Percentiles rank a stretch among this genome's conserved stretches.
Evolutionary conservation across 164 flowering plant species (phyloP).

Genomic region (Nelumbo lutea): DNA sequence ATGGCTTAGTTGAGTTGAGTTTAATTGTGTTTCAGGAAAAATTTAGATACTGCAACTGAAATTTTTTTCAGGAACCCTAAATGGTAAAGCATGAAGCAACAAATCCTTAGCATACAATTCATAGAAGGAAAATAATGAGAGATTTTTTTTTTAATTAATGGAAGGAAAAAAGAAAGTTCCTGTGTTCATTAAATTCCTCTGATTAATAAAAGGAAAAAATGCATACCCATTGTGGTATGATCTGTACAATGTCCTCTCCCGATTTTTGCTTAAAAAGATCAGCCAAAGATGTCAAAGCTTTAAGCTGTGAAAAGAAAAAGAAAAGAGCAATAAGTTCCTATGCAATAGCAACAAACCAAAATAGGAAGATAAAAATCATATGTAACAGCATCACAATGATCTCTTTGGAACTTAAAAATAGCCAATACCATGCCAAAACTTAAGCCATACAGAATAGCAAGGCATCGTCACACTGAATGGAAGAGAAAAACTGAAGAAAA

Average conservation of each 20-base stretch:
- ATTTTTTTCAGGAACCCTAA: no score
- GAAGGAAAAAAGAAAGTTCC: no score
- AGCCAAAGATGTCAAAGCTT: constrained; percentile 76
- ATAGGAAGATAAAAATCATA: not conserved
- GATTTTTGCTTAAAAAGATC: constrained; percentile 54
- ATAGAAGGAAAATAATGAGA: not conserved
- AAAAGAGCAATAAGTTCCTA: not conserved
- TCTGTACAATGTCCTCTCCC: constrained; percentile 54
- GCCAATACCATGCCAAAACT: no score
- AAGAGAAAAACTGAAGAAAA: no score
- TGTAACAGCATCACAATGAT: not conserved
- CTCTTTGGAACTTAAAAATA: not conserved
- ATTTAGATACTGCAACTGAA: no score
- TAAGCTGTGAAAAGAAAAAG: constrained; percentile 49
- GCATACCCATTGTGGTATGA: constrained; percentile 90
- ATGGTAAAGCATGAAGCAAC: not conserved
- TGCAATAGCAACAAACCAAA: not conserved
- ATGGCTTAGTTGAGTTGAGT: no score
- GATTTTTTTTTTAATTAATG: no score
- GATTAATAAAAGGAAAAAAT: not conserved
- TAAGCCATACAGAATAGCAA: no score
- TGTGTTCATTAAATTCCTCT: no score
- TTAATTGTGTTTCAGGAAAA: no score
- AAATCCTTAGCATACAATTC: not conserved
- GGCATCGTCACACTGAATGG: no score